phyloP scores from a whole-genome alignment of 164 flowering plant genomes.

The Aristolochia contorta region DNA sequence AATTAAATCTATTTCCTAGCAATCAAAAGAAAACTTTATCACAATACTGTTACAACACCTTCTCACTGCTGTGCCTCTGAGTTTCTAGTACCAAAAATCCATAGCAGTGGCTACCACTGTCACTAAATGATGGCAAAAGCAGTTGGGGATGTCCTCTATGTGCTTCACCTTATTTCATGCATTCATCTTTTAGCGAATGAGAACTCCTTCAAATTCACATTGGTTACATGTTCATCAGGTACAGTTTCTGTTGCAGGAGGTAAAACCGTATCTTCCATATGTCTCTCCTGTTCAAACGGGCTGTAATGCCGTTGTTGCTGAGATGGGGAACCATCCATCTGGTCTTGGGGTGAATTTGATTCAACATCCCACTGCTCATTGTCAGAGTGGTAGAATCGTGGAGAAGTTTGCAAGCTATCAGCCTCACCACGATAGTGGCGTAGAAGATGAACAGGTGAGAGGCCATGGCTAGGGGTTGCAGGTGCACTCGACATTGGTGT shows the following conservation, averaged over 20 bases:
- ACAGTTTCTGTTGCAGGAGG: slow-evolving; percentile 8
- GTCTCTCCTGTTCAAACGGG: slow-evolving; percentile 6
- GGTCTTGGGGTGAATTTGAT: slow-evolving; percentile 24
- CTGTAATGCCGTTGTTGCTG: slow-evolving; percentile 9
- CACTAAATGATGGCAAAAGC: neutral
- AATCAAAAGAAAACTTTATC: neutral
- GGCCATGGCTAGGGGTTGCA: slow-evolving; percentile 32
- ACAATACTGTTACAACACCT: neutral
- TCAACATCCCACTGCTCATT: slow-evolving; percentile 29
- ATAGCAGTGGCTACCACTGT: neutral
- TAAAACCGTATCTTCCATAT: slow-evolving; percentile 6
- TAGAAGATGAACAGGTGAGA: slow-evolving; percentile 52
- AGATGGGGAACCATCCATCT: slow-evolving; percentile 22
- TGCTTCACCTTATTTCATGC: neutral
- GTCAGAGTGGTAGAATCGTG: slow-evolving; percentile 23
- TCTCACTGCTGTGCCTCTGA: too few species aligned
- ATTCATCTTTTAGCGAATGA: slow-evolving; percentile 20
- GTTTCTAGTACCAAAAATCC: too few species aligned
- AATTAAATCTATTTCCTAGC: too few species aligned
- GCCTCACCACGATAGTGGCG: slow-evolving; percentile 24
- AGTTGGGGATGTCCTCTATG: neutral
- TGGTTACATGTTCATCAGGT: slow-evolving; percentile 19
- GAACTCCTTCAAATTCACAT: slow-evolving; percentile 11
- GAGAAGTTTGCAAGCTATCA: slow-evolving; percentile 39
- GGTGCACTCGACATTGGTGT: slow-evolving; percentile 55